Evolutionary conservation across 2,329 filamentous ascomycete species (phyloP).

Genomic region (Fusarium sp.): DNA sequence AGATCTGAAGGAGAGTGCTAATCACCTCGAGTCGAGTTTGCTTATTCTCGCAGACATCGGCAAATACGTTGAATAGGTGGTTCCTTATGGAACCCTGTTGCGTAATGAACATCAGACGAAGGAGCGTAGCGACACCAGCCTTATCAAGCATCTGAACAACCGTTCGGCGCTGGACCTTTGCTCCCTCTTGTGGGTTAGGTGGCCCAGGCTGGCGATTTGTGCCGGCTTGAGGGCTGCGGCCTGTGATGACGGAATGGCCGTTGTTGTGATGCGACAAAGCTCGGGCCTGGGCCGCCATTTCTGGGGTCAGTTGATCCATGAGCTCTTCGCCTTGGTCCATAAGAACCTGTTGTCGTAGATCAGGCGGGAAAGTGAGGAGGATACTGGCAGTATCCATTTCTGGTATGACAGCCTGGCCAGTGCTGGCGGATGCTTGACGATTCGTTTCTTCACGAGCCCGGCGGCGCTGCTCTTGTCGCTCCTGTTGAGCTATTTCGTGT

Average conservation of each 20-base stretch:
- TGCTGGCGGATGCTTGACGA: slow-evolving; percentile 67
- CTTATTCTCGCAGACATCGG: slow-evolving; percentile 94
- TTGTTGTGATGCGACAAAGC: slow-evolving; percentile 63
- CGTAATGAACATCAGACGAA: slow-evolving; percentile 98
- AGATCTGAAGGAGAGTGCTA: slow-evolving; percentile 88
- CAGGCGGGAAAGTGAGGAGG: slow-evolving; percentile 86
- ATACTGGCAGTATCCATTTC: slow-evolving; percentile 97
- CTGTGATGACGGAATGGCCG: slow-evolving; percentile 46
- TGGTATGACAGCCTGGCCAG: slow-evolving; percentile 64
- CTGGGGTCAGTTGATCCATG: slow-evolving; percentile 83
- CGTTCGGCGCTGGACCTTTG: slow-evolving; percentile 78
- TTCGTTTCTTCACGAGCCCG: slow-evolving; percentile 85
- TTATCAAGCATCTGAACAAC: slow-evolving; percentile 98
- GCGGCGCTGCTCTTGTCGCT: slow-evolving; percentile 87
- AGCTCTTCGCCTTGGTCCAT: slow-evolving; percentile 92
- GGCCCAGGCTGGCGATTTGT: slow-evolving; percentile 35
- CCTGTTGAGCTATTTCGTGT: slow-evolving; percentile 89
- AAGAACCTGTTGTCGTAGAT: slow-evolving; percentile 85
- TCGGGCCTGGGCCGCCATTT: slow-evolving; percentile 87
- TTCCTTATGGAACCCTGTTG: slow-evolving; percentile 87
- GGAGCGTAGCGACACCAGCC: slow-evolving; percentile 90
- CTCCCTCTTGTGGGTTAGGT: slow-evolving; percentile 58
- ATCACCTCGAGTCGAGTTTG: slow-evolving; percentile 95
- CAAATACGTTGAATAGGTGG: slow-evolving; percentile 86
- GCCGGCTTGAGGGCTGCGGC: slow-evolving; percentile 44